Conservation (phyloP, 441 rosid genomes). For the Erysimum pusillum region DNA sequence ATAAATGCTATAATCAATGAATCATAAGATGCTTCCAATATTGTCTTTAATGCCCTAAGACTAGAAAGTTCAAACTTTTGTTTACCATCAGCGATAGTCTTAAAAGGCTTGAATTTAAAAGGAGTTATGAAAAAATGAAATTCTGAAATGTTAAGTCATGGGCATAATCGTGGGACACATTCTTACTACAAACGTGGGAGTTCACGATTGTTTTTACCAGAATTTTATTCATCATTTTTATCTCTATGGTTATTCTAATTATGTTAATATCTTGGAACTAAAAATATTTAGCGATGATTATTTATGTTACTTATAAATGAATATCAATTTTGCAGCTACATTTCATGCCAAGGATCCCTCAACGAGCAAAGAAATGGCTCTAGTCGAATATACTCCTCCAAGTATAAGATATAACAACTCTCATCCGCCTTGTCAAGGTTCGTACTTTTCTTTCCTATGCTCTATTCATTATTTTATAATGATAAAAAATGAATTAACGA, state of each 20-base stretch:
- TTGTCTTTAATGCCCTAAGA: slow-evolving; percentile 23
- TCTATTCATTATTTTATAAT: not conserved
- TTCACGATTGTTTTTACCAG: slow-evolving; percentile 15
- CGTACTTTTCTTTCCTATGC: not conserved
- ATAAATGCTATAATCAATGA: slow-evolving; percentile 22
- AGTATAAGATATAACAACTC: slow-evolving; percentile 47
- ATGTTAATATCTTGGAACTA: not conserved
- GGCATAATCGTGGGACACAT: slow-evolving; percentile 32
- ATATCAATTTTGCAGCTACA: slow-evolving; percentile 52
- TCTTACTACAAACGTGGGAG: slow-evolving; percentile 9
- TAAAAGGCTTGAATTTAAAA: not conserved
- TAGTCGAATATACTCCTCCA: slow-evolving; percentile 71
- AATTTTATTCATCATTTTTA: slow-evolving; percentile 1
- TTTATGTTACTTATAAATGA: slow-evolving; percentile 2
- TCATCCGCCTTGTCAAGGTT: slow-evolving; percentile 57
- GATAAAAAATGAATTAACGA: not conserved
- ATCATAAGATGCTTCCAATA: not conserved
- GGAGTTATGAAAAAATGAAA: not conserved
- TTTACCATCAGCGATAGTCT: not conserved
- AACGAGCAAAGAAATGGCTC: slow-evolving; percentile 62
- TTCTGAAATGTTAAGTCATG: not conserved
- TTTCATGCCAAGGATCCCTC: slow-evolving; percentile 56
- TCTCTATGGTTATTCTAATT: slow-evolving; percentile 11
- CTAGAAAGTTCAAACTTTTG: not conserved
- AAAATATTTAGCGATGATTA: not conserved